Percentiles rank a stretch among this genome's conserved stretches.
These are phyloP conservation scores for Pestalotiopsis sp. DNA, from an alignment of 2,329 filamentous ascomycete species.

Conservation along the genomic window DNA sequence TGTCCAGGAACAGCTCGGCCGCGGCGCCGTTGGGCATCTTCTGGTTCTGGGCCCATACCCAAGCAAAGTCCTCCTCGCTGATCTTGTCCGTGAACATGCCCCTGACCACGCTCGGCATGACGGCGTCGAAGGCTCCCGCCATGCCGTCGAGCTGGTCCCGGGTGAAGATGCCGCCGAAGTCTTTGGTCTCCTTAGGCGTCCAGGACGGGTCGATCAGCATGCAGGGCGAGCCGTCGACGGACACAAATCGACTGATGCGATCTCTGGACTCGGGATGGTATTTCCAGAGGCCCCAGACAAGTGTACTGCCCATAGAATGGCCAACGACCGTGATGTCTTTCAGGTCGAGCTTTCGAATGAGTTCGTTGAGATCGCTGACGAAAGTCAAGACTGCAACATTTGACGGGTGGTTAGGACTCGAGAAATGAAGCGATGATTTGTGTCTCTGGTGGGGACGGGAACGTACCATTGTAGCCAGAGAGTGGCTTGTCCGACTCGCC, in stretches of 20 bases:
- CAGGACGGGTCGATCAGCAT: constrained; percentile 31
- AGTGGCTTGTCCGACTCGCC: constrained; percentile 35
- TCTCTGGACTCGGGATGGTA: constrained; percentile 24
- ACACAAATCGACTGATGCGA: constrained; percentile 29
- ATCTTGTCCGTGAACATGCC: constrained; percentile 27
- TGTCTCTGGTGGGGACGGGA: constrained; percentile 10
- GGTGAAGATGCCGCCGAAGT: constrained; percentile 25
- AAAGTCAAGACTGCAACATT: background rate
- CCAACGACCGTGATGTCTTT: constrained; percentile 32
- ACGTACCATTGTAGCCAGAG: constrained; percentile 31
- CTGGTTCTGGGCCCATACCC: constrained; percentile 24
- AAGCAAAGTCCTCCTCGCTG: constrained; percentile 27
- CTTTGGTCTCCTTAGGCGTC: constrained; percentile 24
- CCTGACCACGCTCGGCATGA: constrained; percentile 20
- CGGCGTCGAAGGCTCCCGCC: constrained; percentile 19
- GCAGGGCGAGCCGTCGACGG: constrained; percentile 32
- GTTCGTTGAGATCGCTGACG: background rate
- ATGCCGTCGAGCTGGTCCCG: constrained; percentile 5
- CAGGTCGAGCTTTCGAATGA: constrained; percentile 32
- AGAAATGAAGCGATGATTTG: too few species aligned
- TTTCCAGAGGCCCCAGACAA: constrained; percentile 36
- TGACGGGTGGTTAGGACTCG: too few species aligned
- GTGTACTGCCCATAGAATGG: constrained; percentile 37
- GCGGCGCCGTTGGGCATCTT: constrained; percentile 30
- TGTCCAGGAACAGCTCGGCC: constrained; percentile 29